Evolutionary conservation across 495 filamentous ascomycete genomes (phyloP), one percentile per base, ranked within the genome.

Genomic region (Apiosordaria backusii): DNA sequence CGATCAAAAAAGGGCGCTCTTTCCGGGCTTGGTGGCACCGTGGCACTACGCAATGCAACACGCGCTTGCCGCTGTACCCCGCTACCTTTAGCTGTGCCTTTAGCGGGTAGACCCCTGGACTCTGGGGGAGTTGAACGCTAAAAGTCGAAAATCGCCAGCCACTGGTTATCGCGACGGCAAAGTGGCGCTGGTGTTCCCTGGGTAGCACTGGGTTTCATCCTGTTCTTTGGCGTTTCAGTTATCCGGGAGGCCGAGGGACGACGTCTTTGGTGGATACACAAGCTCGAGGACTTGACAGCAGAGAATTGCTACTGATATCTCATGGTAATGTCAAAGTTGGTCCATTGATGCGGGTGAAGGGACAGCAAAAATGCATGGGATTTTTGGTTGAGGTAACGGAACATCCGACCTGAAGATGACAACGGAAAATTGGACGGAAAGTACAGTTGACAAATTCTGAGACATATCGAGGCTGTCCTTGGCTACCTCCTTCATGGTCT

Each of bases 171-270:
- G 26, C n/a, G 50, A 63, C 29, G 29, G 23, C 29, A 40, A 25
- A 60, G 60, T 67, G 65, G 65, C 60, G 61, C 65, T 58, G 55
- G 61, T 24, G 54, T 16, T n/a, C n/a, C 25, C 23, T 18, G 45
- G 27, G 55, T 18, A 67, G 35, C 55, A 26, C 62, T 62, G 60
- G 27, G 66, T 68, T 68, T 68, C 66, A 68, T 23, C 21, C 50
- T 60, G 4, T 1, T 52, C 21, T 63, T 27, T 22, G 26, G 22
- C 19, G 66, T 68, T 68, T 68, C 62, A 55, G 52, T 55, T 23
- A 3, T 55, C 60, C 7, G 9, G 35, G 52, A 54, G 65, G 19
- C 60, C 60, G 52, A 52, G 40, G 16, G n/a, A 50, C n/a, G 25
- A 18, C 13, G 40, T 21, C 58, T 26, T 45, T n/a, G n/a, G n/a